A percentile compares a stretch with the other conserved stretches of the same genome.
phyloP scores from a whole-genome alignment of 192 early-diverging fungal genomes.

The Pilaira anomala region DNA sequence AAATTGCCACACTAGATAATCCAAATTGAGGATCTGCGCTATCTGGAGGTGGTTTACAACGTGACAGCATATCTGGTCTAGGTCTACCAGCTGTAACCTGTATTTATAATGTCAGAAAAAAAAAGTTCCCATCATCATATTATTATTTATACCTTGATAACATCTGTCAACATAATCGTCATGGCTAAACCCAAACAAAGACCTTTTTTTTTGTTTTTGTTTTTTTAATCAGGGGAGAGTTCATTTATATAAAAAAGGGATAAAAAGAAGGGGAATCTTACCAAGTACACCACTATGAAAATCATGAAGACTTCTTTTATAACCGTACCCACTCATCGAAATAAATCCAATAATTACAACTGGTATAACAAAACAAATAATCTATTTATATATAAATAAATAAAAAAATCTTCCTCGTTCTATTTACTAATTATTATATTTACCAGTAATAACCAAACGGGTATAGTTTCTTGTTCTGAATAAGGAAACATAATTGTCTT shows the following conservation, averaged over 20 bases:
- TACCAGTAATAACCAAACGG: slow-evolving; percentile 37
- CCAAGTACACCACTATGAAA: slow-evolving; percentile 43
- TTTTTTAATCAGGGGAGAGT: neutral
- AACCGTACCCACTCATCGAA: slow-evolving; percentile 13
- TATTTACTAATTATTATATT: neutral
- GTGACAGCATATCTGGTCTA: slow-evolving; percentile 51
- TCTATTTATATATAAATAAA: slow-evolving; percentile 8
- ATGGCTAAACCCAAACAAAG: slow-evolving; percentile 44
- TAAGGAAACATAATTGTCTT: slow-evolving; percentile 62
- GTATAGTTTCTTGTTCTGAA: slow-evolving; percentile 41
- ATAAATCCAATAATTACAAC: slow-evolving; percentile 34
- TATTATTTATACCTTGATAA: slow-evolving; percentile 35
- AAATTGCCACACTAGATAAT: slow-evolving; percentile 58
- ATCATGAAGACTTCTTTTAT: slow-evolving; percentile 38
- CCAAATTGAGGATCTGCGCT: slow-evolving; percentile 52
- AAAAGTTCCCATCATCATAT: neutral
- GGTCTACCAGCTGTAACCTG: slow-evolving; percentile 49
- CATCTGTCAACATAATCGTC: slow-evolving; percentile 46
- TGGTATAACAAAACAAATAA: slow-evolving; percentile 39
- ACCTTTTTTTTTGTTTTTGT: slow-evolving; percentile 11
- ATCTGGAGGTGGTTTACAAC: slow-evolving; percentile 42
- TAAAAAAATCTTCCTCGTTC: too few relatives aligned
- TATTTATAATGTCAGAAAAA: neutral
- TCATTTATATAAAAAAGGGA: neutral
- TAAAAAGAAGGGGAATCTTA: slow-evolving; percentile 1